Evolutionary conservation across 2,329 filamentous ascomycete species (phyloP).

Genomic region (Xylariaceae sp.): DNA sequence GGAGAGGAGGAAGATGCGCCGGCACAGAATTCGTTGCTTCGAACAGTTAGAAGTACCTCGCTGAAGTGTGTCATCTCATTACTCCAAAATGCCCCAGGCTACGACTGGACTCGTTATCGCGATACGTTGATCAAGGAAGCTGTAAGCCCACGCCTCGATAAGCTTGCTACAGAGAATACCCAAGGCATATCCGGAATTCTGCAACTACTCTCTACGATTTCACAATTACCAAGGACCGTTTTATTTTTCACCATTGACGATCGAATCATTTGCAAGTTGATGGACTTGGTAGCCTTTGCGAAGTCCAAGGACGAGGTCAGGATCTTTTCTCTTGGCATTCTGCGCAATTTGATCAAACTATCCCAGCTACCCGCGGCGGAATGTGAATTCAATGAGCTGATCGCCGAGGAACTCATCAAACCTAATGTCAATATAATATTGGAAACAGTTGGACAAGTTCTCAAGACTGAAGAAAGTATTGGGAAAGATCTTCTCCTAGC

Average conservation of each 20-base stretch:
- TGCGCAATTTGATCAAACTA: constrained; percentile 72
- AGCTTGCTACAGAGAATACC: constrained; percentile 82
- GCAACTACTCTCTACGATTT: constrained; percentile 82
- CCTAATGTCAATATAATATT: constrained; percentile 66
- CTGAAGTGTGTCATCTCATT: constrained; percentile 83
- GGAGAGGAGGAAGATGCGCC: constrained; percentile 46
- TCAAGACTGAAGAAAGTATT: constrained; percentile 62
- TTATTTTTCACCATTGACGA: constrained; percentile 69
- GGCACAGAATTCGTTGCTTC: constrained; percentile 64
- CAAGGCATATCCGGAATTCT: constrained; percentile 87
- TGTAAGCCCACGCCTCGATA: constrained; percentile 77
- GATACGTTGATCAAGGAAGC: constrained; percentile 75
- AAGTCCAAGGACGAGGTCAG: constrained; percentile 89
- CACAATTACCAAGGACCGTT: constrained; percentile 69
- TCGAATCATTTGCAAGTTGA: constrained; percentile 72
- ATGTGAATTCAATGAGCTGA: constrained; percentile 63
- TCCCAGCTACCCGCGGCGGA: constrained; percentile 61
- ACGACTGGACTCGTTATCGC: constrained; percentile 76
- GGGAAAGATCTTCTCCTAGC: constrained; percentile 79
- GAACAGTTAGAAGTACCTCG: constrained; percentile 72
- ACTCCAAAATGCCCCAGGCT: constrained; percentile 74
- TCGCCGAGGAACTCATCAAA: constrained; percentile 62
- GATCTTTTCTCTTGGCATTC: constrained; percentile 77
- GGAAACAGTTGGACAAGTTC: constrained; percentile 70
- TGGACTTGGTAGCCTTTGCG: constrained; percentile 72